Base-by-base conservation (phyloP, 805 yeast genomes). In the Wilhelminamyces savonicus region DNA sequence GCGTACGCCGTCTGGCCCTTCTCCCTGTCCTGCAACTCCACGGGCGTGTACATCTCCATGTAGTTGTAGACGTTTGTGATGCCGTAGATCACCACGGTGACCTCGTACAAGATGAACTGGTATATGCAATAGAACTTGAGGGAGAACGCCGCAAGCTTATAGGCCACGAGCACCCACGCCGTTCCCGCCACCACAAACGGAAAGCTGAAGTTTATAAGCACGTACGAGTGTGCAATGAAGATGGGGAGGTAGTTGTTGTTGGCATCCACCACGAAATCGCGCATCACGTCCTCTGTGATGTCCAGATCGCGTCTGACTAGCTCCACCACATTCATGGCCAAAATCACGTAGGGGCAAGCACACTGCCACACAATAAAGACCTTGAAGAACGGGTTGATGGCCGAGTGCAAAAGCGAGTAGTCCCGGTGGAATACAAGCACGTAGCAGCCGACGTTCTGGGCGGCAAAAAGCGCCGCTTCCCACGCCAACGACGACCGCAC, bases 221-320 rank as follows among this genome's bases (percentile, higher is more conserved):
- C 32, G 36, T 57, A 59, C 14, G 64, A 56, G 35, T 53, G 58
- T 20, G 59, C 51, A 21, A 61, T 50, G 37, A 60, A 45, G 8
- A 59, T 42, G 1, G 66, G 64, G 26, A 60, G 41, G 30, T 43
- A 54, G 36, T 56, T 57, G 34, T 58, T 56, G 41, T 61, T 61
- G 15, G 49, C 41, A 16, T 48, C 58, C 15, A 35, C 34, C 14
- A 57, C 34, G 19, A 48, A 41, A 8, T 8, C 8, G 19, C 19
- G 19, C 19, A 6, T 7, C 19, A 8, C 25, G n/a, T 37, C 28
- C 22, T 37, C 38, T 7, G 11, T 16, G 11, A 5, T 13, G 15
- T 12, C 18, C 5, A 7, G 12, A 2, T 21, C 6, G 16, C 17
- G 6, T 18, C 17, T 26, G 25, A 21, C 24, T 6, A 15, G 23